phyloP scores from a whole-genome alignment of 495 filamentous ascomycete genomes.

The Penicillium psychrofluorescens region DNA sequence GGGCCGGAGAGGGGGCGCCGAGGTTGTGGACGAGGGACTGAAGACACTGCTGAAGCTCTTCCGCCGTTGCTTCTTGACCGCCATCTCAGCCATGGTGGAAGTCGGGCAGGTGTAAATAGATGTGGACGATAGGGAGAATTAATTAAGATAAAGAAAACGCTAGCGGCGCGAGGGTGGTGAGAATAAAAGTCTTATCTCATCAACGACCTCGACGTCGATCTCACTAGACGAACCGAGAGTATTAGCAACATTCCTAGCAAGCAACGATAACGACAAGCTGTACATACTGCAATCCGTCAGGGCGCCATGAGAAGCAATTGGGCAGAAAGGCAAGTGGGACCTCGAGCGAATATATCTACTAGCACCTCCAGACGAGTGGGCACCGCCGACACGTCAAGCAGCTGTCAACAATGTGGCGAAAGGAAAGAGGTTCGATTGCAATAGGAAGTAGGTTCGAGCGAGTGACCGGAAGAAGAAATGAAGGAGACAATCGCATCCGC shows the following conservation, averaged over 20 bases:
- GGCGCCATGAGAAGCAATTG: slow-evolving; percentile 30
- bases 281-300: slow-evolving; percentile 28
- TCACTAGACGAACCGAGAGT: slow-evolving; percentile 9
- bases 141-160: neutral
- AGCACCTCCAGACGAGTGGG: neutral
- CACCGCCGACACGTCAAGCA: slow-evolving; percentile 2
- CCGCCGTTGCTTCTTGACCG: slow-evolving; percentile 34
- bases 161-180: slow-evolving; percentile 9
- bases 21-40: slow-evolving; percentile 22
- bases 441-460: neutral
- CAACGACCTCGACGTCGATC: slow-evolving; percentile 26
- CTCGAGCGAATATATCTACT: slow-evolving; percentile 3
- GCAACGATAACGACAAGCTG: slow-evolving; percentile 5
- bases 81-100: slow-evolving; percentile 32
- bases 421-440: slow-evolving; percentile 8
- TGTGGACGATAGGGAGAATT: slow-evolving; percentile 2
- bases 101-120: neutral
- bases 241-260: slow-evolving; percentile 8
- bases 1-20: slow-evolving; percentile 13
- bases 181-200: slow-evolving; percentile 20
- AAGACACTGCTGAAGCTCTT: slow-evolving; percentile 36
- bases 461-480: no score
- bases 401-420: slow-evolving; percentile 22
- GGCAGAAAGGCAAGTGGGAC: slow-evolving; percentile 1
- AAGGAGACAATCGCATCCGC: neutral